A percentile compares a stretch with the other conserved stretches of the same genome.
phyloP scores from a whole-genome alignment of 2,329 filamentous ascomycete species.

The Stagonosporopsis tanaceti region DNA sequence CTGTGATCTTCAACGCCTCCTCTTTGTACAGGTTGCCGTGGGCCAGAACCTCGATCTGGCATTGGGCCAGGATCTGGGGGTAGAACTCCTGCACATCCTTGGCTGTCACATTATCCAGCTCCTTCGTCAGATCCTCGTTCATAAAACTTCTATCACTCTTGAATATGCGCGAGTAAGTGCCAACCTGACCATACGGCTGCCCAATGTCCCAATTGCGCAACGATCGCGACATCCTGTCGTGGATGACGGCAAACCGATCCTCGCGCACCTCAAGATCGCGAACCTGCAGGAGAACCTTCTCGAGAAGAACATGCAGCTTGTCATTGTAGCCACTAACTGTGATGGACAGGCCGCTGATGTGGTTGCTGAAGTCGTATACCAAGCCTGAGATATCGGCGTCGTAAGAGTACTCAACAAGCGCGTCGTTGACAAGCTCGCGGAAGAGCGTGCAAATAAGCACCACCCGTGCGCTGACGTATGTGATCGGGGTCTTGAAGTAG shows the following conservation, averaged over 20 bases:
- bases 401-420: slow-evolving; percentile 91
- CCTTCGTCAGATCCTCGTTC: slow-evolving; percentile 79
- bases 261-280: slow-evolving; percentile 82
- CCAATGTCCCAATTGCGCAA: slow-evolving; percentile 89
- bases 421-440: slow-evolving; percentile 85
- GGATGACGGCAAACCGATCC: slow-evolving; percentile 91
- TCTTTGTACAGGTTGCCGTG: slow-evolving; percentile 96
- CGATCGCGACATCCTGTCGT: slow-evolving; percentile 78
- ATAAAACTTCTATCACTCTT: slow-evolving; percentile 78
- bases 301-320: slow-evolving; percentile 87
- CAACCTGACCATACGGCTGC: slow-evolving; percentile 88
- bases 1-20: slow-evolving; percentile 84
- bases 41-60: slow-evolving; percentile 85
- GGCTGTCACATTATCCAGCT: slow-evolving; percentile 76
- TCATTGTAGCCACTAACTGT: slow-evolving; percentile 93
- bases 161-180: slow-evolving; percentile 82
- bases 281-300: slow-evolving; percentile 86
- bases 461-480: slow-evolving; percentile 80
- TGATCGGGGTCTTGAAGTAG: slow-evolving; percentile 78
- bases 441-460: slow-evolving; percentile 81
- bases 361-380: slow-evolving; percentile 78
- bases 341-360: slow-evolving; percentile 76
- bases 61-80: slow-evolving; percentile 79
- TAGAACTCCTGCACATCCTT: slow-evolving; percentile 80
- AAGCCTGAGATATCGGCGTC: slow-evolving; percentile 93